Percentiles rank a stretch among this genome's conserved stretches.
Evolutionary conservation across 2,329 filamentous ascomycete species (phyloP).

Genomic region (Xylaria sp.): DNA sequence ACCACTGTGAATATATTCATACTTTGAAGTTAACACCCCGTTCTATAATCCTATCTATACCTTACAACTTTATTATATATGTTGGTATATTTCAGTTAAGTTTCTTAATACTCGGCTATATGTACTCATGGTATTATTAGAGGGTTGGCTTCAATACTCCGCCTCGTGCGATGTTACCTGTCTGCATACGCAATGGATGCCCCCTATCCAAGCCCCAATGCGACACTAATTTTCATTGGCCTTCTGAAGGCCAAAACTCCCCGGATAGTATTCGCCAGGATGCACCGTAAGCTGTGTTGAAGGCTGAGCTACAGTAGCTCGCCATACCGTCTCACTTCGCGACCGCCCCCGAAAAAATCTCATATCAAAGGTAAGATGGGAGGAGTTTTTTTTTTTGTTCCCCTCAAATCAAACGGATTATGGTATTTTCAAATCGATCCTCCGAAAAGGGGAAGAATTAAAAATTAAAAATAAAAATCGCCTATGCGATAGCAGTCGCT

Average conservation of each 20-base stretch:
- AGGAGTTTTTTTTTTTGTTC: background rate
- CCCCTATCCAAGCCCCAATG: constrained; percentile 19
- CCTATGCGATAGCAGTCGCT: background rate
- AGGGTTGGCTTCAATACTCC: constrained; percentile 5
- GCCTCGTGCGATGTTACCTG: constrained; percentile 24
- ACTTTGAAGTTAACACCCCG: background rate
- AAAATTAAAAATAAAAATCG: background rate
- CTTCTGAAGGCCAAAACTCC: background rate
- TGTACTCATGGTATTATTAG: background rate
- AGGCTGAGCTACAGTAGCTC: constrained; percentile 3
- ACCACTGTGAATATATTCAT: background rate
- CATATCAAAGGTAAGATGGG: background rate
- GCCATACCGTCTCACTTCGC: background rate
- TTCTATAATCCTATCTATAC: background rate
- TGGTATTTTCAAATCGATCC: background rate
- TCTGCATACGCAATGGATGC: constrained; percentile 15
- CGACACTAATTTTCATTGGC: constrained; percentile 18
- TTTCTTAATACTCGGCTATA: background rate
- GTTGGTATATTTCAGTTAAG: background rate
- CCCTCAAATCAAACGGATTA: background rate
- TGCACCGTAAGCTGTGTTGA: background rate
- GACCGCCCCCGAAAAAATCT: background rate
- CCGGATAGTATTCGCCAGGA: background rate
- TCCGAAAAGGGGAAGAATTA: background rate
- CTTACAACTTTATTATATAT: background rate